phyloP scores from a whole-genome alignment of 164 flowering plant species.

The Cinnamomum chago region DNA sequence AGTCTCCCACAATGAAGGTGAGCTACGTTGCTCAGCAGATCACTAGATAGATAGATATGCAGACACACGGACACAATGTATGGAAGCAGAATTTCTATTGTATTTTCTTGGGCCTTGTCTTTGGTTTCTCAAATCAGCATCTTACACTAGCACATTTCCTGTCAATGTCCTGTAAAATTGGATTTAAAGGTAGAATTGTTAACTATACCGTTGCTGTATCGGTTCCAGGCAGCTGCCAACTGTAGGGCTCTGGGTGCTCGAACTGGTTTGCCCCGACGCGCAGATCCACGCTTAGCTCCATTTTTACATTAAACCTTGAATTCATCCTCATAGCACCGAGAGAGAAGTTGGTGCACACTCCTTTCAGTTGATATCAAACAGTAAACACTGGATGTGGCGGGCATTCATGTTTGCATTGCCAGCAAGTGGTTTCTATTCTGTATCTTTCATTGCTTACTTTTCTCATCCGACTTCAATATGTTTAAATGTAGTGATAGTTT shows the following conservation, averaged over 20 bases:
- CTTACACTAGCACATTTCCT: not conserved
- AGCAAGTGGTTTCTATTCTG: not conserved
- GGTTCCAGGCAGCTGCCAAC: conserved; percentile 64
- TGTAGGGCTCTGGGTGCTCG: conserved; percentile 92
- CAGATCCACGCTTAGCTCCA: conserved; percentile 59
- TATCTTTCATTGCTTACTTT: not conserved
- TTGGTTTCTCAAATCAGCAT: not conserved
- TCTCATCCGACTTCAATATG: no score
- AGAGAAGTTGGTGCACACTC: no score
- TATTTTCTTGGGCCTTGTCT: not conserved
- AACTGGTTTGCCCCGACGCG: conserved; percentile 60
- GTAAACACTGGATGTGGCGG: not conserved
- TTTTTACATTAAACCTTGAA: conserved; percentile 21
- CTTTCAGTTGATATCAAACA: not conserved
- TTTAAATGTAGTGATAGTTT: no score
- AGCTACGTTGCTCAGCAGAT: not conserved
- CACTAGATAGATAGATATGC: not conserved
- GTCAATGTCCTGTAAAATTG: not conserved
- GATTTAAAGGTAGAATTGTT: not conserved
- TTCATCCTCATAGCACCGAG: no score
- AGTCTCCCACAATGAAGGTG: not conserved
- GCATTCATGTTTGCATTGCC: not conserved
- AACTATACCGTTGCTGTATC: not conserved
- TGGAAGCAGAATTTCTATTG: not conserved
- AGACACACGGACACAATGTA: not conserved